phyloP scores from a whole-genome alignment of 192 early-diverging fungal species.

The Phycomyces nitens region DNA sequence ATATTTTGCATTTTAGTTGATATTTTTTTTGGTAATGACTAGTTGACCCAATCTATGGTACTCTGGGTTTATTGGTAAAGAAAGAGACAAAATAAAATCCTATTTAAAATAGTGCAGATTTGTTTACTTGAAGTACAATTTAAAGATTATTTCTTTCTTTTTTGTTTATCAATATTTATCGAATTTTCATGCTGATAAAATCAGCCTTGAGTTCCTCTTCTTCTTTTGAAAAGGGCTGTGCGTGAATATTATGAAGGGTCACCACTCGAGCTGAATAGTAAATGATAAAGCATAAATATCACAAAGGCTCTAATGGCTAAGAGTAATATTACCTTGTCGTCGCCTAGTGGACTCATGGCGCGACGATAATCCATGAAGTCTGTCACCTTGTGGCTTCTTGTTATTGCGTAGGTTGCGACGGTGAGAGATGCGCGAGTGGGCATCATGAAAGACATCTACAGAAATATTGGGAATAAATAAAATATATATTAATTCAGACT shows the following conservation, averaged over 20 bases:
- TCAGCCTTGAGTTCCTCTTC: conserved; percentile 31
- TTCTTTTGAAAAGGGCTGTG: conserved; percentile 7
- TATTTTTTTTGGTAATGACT: no score
- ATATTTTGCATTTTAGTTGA: no score
- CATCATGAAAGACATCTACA: conserved; percentile 8
- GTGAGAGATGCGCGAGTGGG: conserved; percentile 8
- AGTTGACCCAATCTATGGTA: no score
- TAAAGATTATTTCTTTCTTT: not conserved
- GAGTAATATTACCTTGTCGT: conserved; percentile 14
- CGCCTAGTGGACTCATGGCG: conserved; percentile 21
- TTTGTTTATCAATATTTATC: conserved; percentile 5
- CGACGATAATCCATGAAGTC: conserved; percentile 4
- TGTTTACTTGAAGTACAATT: not conserved
- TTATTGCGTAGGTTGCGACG: conserved; percentile 11
- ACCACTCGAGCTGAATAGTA: conserved; percentile 8
- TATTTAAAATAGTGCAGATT: no score
- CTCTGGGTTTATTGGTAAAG: no score
- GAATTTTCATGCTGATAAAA: conserved; percentile 20
- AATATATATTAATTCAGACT: not conserved
- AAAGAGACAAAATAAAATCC: not conserved
- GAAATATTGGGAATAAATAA: not conserved
- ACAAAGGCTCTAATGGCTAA: not conserved
- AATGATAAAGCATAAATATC: not conserved
- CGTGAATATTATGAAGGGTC: conserved; percentile 14
- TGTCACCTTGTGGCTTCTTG: conserved; percentile 5